phyloP scores from a whole-genome alignment of 805 yeast species.

The Wickerhamiella kurtzmanii region DNA sequence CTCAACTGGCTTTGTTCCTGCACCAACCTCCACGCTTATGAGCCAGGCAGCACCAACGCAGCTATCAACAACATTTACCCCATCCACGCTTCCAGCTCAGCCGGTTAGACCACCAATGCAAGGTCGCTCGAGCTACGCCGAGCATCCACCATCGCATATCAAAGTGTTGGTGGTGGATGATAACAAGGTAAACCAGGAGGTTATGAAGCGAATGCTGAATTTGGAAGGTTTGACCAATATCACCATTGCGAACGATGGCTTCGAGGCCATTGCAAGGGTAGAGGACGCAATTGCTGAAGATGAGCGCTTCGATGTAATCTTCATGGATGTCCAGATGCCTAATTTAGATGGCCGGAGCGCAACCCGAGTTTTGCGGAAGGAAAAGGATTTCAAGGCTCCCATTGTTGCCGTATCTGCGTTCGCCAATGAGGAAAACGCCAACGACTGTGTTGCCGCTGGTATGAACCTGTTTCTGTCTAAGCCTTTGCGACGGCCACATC shows the following conservation, averaged over 20 bases:
- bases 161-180: slow-evolving; percentile 84
- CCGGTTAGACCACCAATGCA: neutral
- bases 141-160: slow-evolving; percentile 7
- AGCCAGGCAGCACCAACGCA: neutral
- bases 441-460: slow-evolving; percentile 76
- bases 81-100: neutral
- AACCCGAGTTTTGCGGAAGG: slow-evolving; percentile 55
- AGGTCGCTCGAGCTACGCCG: neutral
- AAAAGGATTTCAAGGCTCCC: slow-evolving; percentile 50
- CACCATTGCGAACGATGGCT: slow-evolving; percentile 78
- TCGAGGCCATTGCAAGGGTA: slow-evolving; percentile 66
- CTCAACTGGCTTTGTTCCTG: neutral
- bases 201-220: slow-evolving; percentile 72
- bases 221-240: slow-evolving; percentile 67
- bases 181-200: slow-evolving; percentile 87
- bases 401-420: slow-evolving; percentile 92
- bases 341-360: slow-evolving; percentile 80
- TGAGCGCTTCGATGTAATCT: slow-evolving; percentile 49
- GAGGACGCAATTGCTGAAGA: slow-evolving; percentile 29
- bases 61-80: neutral
- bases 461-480: slow-evolving; percentile 86
- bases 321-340: slow-evolving; percentile 99
- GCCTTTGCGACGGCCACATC: slow-evolving; percentile 35
- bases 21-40: neutral
- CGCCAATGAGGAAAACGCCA: slow-evolving; percentile 83